Percentiles rank a stretch among this genome's conserved stretches.
Evolutionary conservation across 768 basidiomycete species (phyloP).

Genomic region (Lentinus tigrinus): DNA sequence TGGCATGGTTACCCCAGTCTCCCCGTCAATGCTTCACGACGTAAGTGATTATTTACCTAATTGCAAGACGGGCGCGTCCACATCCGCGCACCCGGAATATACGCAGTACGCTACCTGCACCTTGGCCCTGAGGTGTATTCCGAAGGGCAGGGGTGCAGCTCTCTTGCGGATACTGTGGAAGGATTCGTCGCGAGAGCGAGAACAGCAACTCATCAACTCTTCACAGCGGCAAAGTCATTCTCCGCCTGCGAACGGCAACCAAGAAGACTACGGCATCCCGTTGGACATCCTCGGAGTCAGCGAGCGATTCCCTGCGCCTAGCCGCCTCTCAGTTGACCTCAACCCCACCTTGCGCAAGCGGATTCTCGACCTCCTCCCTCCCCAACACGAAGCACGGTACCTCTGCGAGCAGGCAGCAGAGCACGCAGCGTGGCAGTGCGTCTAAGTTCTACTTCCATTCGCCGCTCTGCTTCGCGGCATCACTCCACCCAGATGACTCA

Average conservation of each 20-base stretch:
- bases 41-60: conserved; percentile 4
- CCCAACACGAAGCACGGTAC: conserved; percentile 53
- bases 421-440: conserved; percentile 76
- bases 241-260: conserved; percentile 31
- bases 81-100: no score
- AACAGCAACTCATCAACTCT: conserved; percentile 6
- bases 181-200: neutral
- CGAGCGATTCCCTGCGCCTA: conserved; percentile 68
- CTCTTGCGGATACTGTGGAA: no score
- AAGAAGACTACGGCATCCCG: conserved; percentile 19
- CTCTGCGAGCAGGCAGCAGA: conserved; percentile 63
- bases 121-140: no score
- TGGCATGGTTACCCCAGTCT: conserved; percentile 8
- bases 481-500: conserved; percentile 14
- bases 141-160: no score
- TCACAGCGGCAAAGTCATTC: conserved; percentile 39
- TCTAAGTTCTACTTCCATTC: conserved; percentile 15
- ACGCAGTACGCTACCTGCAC: neutral
- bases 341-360: conserved; percentile 62
- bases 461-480: conserved; percentile 11
- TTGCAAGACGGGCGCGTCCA: neutral
- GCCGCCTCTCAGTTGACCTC: conserved; percentile 42
- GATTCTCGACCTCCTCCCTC: conserved; percentile 63
- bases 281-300: conserved; percentile 58
- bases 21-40: conserved; percentile 20